A percentile compares a stretch with the other conserved stretches of the same genome.
These are phyloP conservation scores for Fragaria ananassa DNA, from an alignment of 306 rosid species.

Conservation along the genomic window DNA sequence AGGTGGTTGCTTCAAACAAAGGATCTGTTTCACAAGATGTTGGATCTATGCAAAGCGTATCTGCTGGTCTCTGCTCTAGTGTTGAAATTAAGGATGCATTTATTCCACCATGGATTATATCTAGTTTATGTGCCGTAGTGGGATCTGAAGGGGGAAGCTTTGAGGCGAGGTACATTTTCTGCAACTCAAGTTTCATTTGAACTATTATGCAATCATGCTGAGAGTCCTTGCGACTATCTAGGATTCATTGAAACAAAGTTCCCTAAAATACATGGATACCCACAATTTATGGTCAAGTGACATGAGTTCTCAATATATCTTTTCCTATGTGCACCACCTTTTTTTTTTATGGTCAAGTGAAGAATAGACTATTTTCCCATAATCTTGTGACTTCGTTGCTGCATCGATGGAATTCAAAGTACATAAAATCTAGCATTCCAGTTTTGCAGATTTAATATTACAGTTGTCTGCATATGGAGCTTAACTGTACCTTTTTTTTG, in stretches of 20 bases:
- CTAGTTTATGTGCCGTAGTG: conserved; percentile 53
- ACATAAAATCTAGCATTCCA: background rate
- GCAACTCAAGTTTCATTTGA: conserved; percentile 5
- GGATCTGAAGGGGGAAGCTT: conserved; percentile 73
- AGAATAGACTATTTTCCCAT: background rate
- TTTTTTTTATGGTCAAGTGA: background rate
- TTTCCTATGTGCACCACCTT: background rate
- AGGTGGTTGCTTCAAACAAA: conserved; percentile 39
- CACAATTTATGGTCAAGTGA: background rate
- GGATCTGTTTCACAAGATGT: conserved; percentile 44
- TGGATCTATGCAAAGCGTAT: conserved; percentile 31
- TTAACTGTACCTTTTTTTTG: background rate
- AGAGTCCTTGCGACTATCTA: background rate
- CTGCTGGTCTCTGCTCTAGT: conserved; percentile 50
- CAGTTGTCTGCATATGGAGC: background rate
- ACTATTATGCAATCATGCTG: background rate
- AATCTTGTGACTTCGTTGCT: background rate
- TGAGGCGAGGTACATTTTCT: conserved; percentile 67
- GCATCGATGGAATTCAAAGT: background rate
- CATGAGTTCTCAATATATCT: background rate
- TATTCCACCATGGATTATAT: conserved; percentile 86
- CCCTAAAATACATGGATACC: background rate
- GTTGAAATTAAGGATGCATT: conserved; percentile 75
- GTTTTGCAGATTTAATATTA: background rate
- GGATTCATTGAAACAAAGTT: background rate